phyloP scores from a whole-genome alignment of 2,329 filamentous ascomycete genomes.

The Penicillium sp. region DNA sequence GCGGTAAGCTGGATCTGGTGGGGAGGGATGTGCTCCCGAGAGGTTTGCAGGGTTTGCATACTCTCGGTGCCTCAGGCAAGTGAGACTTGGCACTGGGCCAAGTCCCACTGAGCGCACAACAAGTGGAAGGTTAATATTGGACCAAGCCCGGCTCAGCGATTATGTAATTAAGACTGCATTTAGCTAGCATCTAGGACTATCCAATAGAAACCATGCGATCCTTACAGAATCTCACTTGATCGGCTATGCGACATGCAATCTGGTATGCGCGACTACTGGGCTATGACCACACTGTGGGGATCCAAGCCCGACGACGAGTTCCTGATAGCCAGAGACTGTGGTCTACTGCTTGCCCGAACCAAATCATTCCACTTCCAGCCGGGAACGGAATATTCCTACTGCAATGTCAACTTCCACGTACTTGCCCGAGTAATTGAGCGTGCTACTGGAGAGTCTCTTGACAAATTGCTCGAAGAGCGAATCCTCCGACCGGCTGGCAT shows the following conservation, averaged over 20 bases:
- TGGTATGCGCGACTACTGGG: conserved; percentile 50
- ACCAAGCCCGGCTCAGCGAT: too few species aligned
- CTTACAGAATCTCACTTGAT: too few species aligned
- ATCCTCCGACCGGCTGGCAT: conserved; percentile 46
- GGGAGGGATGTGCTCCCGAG: too few species aligned
- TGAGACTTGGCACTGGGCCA: too few species aligned
- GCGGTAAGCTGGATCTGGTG: too few species aligned
- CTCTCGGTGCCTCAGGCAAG: too few species aligned
- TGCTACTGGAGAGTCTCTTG: conserved; percentile 38
- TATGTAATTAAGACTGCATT: too few species aligned
- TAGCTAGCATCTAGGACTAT: too few species aligned
- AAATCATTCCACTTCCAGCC: conserved; percentile 45
- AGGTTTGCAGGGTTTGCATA: too few species aligned
- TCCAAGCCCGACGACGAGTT: conserved; percentile 43
- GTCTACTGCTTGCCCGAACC: conserved; percentile 32
- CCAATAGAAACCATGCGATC: too few species aligned
- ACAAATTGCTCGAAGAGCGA: conserved; percentile 37
- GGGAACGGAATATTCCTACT: conserved; percentile 47
- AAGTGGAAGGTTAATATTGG: too few species aligned
- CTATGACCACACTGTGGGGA: conserved; percentile 46
- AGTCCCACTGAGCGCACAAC: too few species aligned
- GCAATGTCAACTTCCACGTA: conserved; percentile 47
- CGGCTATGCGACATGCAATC: conserved; percentile 46
- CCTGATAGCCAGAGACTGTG: conserved; percentile 34
- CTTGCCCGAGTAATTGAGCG: conserved; percentile 43